A percentile compares a stretch with the other conserved stretches of the same genome.
These are phyloP conservation scores for Hypomyces rosellus DNA, from an alignment of 2,329 filamentous ascomycete genomes.

Conservation along the genomic window DNA sequence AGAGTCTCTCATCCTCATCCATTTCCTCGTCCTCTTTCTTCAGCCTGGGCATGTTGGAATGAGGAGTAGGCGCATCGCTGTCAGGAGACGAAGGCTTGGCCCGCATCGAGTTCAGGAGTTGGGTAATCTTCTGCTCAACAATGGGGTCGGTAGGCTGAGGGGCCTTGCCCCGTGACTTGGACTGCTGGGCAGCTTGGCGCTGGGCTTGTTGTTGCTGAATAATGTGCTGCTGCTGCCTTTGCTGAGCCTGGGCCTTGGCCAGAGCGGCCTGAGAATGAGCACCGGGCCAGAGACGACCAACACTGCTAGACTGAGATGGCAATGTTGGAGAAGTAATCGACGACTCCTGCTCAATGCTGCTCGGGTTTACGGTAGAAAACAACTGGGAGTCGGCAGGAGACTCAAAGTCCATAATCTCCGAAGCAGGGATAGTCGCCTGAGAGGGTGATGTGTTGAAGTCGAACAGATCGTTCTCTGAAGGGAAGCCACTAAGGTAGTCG, in stretches of 20 bases:
- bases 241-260: slow-evolving; percentile 64
- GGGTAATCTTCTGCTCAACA: slow-evolving; percentile 88
- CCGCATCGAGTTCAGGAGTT: slow-evolving; percentile 87
- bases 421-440: slow-evolving; percentile 49
- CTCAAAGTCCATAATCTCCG: slow-evolving; percentile 55
- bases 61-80: slow-evolving; percentile 36
- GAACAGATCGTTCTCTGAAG: slow-evolving; percentile 58
- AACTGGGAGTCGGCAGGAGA: slow-evolving; percentile 48
- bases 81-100: slow-evolving; percentile 57
- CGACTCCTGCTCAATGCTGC: slow-evolving; percentile 56
- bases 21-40: slow-evolving; percentile 98
- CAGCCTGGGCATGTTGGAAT: slow-evolving; percentile 63
- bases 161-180: slow-evolving; percentile 43
- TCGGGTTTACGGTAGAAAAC: slow-evolving; percentile 65
- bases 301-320: slow-evolving; percentile 46
- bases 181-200: slow-evolving; percentile 40
- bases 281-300: slow-evolving; percentile 80
- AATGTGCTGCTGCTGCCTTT: slow-evolving; percentile 56
- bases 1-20: slow-evolving; percentile 91
- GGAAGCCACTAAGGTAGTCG: slow-evolving; percentile 50
- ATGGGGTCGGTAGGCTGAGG: slow-evolving; percentile 57
- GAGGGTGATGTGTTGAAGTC: slow-evolving; percentile 67
- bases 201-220: slow-evolving; percentile 38
- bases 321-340: slow-evolving; percentile 43
- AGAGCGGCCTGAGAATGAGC: slow-evolving; percentile 87